Evolutionary conservation across 2,329 filamentous ascomycete species (phyloP).

Genomic region (Colletotrichum tofieldiae): DNA sequence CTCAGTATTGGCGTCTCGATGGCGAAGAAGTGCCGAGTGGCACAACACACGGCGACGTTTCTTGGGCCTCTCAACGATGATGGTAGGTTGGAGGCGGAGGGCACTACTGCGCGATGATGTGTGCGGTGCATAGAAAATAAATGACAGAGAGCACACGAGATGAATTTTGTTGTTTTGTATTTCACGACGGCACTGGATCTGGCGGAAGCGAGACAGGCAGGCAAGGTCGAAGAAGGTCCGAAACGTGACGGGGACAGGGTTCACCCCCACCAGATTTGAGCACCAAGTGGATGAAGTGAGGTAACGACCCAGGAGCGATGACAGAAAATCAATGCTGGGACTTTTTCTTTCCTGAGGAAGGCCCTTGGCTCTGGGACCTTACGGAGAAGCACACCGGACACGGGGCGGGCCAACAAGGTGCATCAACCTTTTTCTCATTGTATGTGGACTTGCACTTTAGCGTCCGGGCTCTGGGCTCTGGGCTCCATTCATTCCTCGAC

Average conservation of each 20-base stretch:
- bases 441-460: neutral
- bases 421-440: neutral
- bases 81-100: neutral
- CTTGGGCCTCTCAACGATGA: neutral
- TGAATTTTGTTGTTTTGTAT: neutral
- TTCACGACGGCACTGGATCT: conserved; percentile 16
- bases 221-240: conserved; percentile 31
- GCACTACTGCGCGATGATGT: conserved; percentile 4
- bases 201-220: conserved; percentile 3
- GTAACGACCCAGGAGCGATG: conserved; percentile 21
- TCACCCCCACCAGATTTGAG: conserved; percentile 27
- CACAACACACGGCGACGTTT: neutral
- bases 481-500: neutral
- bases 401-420: conserved; percentile 11
- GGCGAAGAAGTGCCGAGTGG: conserved; percentile 13
- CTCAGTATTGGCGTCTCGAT: neutral
- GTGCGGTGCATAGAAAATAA: neutral
- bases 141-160: neutral
- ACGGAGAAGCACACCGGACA: conserved; percentile 3
- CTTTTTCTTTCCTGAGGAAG: neutral
- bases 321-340: conserved; percentile 13
- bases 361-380: neutral
- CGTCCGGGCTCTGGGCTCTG: neutral
- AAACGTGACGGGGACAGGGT: conserved; percentile 33
- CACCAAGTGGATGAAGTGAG: conserved; percentile 28